Conservation (phyloP, 2,329 filamentous ascomycete species). For the Arthrobotrys entomopaga region DNA sequence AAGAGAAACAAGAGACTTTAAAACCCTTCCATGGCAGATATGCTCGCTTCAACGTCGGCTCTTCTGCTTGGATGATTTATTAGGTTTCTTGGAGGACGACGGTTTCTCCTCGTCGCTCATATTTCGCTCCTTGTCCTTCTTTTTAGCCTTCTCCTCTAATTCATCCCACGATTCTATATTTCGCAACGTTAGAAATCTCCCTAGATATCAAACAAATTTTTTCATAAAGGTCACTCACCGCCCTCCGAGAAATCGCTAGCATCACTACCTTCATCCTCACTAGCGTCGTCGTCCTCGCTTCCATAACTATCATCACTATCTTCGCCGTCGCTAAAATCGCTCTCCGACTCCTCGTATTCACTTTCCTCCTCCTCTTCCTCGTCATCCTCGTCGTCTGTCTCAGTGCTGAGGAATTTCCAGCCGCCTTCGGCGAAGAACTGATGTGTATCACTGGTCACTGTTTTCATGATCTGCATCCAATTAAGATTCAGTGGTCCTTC, state of each 20-base stretch:
- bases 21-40: no score
- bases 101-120: constrained; percentile 68
- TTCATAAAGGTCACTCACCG: constrained; percentile 56
- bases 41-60: no score
- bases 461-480: constrained; percentile 99
- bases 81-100: constrained; percentile 63
- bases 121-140: constrained; percentile 69
- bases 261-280: constrained; percentile 74
- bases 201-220: background rate
- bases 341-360: constrained; percentile 89
- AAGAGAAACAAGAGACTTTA: background rate
- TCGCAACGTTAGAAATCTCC: constrained; percentile 3
- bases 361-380: constrained; percentile 86
- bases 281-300: constrained; percentile 88
- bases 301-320: constrained; percentile 87
- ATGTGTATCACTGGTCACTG: constrained; percentile 90
- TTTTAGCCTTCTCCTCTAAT: constrained; percentile 83
- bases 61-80: constrained; percentile 62
- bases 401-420: constrained; percentile 89
- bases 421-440: constrained; percentile 95
- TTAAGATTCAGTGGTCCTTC: constrained; percentile 97
- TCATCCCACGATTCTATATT: constrained; percentile 86
- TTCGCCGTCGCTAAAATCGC: constrained; percentile 78
- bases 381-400: constrained; percentile 83
- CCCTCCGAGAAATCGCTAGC: constrained; percentile 79